Conservation (phyloP, 768 basidiomycete species). For the Suillus weaverae region DNA sequence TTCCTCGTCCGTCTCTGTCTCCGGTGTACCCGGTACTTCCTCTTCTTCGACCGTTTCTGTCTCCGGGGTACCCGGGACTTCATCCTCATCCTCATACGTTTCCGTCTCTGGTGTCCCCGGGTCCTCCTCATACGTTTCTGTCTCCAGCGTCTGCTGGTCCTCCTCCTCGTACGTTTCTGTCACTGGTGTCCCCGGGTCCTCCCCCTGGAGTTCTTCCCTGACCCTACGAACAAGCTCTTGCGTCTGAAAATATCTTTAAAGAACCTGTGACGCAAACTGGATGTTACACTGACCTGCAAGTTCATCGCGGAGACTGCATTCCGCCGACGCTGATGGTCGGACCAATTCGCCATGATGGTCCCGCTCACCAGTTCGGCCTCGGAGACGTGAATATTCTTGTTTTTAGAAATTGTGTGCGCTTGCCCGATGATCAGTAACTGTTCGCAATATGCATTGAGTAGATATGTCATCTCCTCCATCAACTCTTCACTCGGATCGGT, state of each 20-base stretch:
- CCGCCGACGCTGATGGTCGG: slow-evolving; percentile 41
- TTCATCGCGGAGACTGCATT: slow-evolving; percentile 45
- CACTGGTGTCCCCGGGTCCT: background rate
- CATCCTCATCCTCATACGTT: too few species aligned
- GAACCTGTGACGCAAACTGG: background rate
- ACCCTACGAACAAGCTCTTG: slow-evolving; percentile 39
- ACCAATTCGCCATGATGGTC: slow-evolving; percentile 46
- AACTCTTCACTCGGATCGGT: slow-evolving; percentile 25
- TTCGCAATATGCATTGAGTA: slow-evolving; percentile 37
- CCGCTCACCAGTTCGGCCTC: slow-evolving; percentile 47
- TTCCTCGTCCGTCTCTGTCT: slow-evolving; percentile 25
- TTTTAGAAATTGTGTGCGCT: slow-evolving; percentile 38
- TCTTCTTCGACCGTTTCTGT: slow-evolving; percentile 19
- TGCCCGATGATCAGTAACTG: slow-evolving; percentile 36
- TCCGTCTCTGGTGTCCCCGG: background rate
- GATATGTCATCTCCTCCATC: slow-evolving; percentile 35
- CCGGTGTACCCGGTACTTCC: background rate
- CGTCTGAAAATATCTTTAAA: slow-evolving; percentile 31
- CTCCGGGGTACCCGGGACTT: background rate
- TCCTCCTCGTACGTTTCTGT: slow-evolving; percentile 17
- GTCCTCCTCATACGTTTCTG: slow-evolving; percentile 25
- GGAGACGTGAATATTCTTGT: slow-evolving; percentile 34
- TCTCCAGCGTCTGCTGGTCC: background rate
- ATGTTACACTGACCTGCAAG: slow-evolving; percentile 35
- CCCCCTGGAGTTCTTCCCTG: slow-evolving; percentile 30